Evolutionary conservation across 1,284 basidiomycete genomes (phyloP).

Genomic region (Fomitopsis betulina): DNA sequence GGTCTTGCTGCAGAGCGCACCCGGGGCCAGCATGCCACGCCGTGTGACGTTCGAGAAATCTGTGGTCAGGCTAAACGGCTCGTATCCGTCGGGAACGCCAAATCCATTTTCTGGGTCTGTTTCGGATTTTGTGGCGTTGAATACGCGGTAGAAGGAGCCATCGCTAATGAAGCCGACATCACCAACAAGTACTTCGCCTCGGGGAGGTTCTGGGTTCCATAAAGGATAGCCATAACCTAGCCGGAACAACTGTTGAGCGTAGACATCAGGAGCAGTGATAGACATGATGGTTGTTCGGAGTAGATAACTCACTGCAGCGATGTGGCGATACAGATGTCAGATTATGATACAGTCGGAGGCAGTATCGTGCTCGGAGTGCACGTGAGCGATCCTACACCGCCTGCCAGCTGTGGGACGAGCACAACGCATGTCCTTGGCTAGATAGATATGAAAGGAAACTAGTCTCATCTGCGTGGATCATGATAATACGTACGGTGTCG

Average conservation of each 20-base stretch:
- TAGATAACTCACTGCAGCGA: neutral
- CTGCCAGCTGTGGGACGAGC: too few species aligned
- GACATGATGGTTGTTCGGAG: neutral
- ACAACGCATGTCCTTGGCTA: too few species aligned
- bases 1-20: slow-evolving; percentile 3
- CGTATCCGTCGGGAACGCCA: slow-evolving; percentile 15
- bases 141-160: slow-evolving; percentile 26
- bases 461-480: too few species aligned
- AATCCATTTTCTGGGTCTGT: slow-evolving; percentile 16
- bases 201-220: slow-evolving; percentile 18
- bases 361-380: neutral
- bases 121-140: slow-evolving; percentile 21
- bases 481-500: too few species aligned
- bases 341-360: neutral
- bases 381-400: too few species aligned
- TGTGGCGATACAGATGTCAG: neutral
- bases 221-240: slow-evolving; percentile 17
- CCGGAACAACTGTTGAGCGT: slow-evolving; percentile 13
- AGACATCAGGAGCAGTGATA: slow-evolving; percentile 9
- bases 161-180: slow-evolving; percentile 25
- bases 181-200: slow-evolving; percentile 19
- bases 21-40: neutral
- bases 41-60: neutral
- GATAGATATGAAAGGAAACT: too few species aligned
- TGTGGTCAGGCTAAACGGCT: slow-evolving; percentile 4